phyloP scores from a whole-genome alignment of 495 filamentous ascomycete genomes.

The Evansstolkia leycettana region DNA sequence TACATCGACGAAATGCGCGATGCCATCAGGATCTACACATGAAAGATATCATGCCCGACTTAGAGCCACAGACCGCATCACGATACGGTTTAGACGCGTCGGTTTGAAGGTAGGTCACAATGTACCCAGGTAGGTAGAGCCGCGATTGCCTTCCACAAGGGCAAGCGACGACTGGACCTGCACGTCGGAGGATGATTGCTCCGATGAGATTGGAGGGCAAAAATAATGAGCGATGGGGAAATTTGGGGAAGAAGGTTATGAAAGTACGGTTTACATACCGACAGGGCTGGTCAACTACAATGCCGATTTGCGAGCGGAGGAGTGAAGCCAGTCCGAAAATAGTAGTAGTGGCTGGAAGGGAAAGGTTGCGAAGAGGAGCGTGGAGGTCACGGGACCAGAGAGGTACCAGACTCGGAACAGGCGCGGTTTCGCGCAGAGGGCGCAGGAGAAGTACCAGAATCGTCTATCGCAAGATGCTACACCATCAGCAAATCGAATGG shows the following conservation, averaged over 20 bases:
- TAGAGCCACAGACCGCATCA: slow-evolving; percentile 2
- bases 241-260: slow-evolving; percentile 3
- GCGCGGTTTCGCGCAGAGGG: not conserved
- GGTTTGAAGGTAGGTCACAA: slow-evolving; percentile 14
- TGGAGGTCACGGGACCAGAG: slow-evolving; percentile 26
- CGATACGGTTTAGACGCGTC: slow-evolving; percentile 22
- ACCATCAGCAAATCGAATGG: slow-evolving; percentile 7
- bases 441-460: slow-evolving; percentile 1
- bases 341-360: slow-evolving; percentile 17
- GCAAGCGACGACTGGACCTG: slow-evolving; percentile 8
- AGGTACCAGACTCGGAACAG: slow-evolving; percentile 16
- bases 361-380: slow-evolving; percentile 14
- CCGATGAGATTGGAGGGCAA: not conserved
- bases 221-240: not conserved
- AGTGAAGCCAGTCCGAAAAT: slow-evolving; percentile 30
- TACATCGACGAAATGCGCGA: slow-evolving; percentile 5
- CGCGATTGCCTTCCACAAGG: slow-evolving; percentile 11
- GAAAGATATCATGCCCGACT: not conserved
- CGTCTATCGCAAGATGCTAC: slow-evolving; percentile 1
- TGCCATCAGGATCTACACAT: slow-evolving; percentile 6
- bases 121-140: slow-evolving; percentile 7
- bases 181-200: not conserved
- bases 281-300: slow-evolving; percentile 35
- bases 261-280: slow-evolving; percentile 27
- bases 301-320: slow-evolving; percentile 34